phyloP scores from a whole-genome alignment of 345 rosid genomes.

The Moricandia moricandioides region DNA sequence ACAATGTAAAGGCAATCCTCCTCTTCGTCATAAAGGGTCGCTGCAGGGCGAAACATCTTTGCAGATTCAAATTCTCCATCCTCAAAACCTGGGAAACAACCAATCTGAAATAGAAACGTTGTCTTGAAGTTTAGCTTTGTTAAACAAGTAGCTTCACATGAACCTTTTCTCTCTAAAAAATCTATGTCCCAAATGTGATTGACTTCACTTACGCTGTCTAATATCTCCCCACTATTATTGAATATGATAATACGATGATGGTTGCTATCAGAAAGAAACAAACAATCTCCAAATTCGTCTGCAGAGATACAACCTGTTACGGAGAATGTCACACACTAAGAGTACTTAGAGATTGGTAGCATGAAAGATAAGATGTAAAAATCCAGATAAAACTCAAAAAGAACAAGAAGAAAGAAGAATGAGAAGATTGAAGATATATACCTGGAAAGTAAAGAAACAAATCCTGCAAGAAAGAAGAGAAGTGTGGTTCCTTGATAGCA shows the following conservation, averaged over 20 bases:
- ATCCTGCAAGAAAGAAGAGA: conserved; percentile 48
- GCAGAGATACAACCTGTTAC: conserved; percentile 71
- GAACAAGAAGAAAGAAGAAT: neutral
- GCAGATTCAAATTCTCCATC: conserved; percentile 92
- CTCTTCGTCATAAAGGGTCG: conserved; percentile 57
- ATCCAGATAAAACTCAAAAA: neutral
- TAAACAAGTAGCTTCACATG: conserved; percentile 2
- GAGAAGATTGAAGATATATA: conserved; percentile 29
- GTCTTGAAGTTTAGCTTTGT: conserved; percentile 35
- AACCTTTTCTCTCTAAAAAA: neutral
- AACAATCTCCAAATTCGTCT: conserved; percentile 57
- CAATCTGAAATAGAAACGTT: conserved; percentile 72
- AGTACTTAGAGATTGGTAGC: neutral
- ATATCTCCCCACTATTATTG: conserved; percentile 59
- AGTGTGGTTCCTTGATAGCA: conserved; percentile 48
- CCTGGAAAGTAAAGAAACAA: conserved; percentile 74
- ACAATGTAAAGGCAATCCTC: conserved; percentile 84
- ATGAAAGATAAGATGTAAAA: neutral
- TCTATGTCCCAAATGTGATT: neutral
- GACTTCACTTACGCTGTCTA: conserved; percentile 69
- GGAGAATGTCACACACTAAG: conserved; percentile 4
- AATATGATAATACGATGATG: conserved; percentile 82
- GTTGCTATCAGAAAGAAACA: conserved; percentile 90
- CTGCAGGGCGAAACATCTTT: conserved; percentile 79
- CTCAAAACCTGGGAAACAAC: conserved; percentile 93